Conservation (phyloP, 108 stramenopile genomes). For the Ochromonas danica region DNA sequence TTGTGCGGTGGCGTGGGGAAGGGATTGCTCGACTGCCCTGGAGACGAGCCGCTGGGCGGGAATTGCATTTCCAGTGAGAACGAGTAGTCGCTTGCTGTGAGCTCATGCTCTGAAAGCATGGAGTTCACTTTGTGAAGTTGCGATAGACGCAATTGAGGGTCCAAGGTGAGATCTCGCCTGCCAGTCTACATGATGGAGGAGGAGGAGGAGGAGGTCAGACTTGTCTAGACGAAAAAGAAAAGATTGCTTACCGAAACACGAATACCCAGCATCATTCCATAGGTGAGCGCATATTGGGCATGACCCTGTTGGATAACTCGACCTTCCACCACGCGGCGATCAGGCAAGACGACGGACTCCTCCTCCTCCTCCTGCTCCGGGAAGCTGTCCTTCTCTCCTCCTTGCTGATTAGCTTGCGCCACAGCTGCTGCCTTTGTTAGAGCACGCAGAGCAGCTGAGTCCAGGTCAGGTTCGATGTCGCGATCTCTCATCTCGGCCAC, state of each 20-base stretch:
- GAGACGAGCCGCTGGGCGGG: constrained; percentile 68
- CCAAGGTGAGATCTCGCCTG: no score
- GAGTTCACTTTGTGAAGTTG: no score
- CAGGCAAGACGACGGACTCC: neutral
- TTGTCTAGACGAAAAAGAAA: no score
- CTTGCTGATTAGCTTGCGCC: neutral
- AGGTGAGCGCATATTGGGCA: constrained; percentile 85
- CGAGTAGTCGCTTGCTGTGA: neutral
- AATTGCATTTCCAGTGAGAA: constrained; percentile 83
- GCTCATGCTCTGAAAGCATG: no score
- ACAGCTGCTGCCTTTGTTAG: neutral
- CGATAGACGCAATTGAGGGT: no score
- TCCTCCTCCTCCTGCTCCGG: no score
- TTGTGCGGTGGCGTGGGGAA: constrained; percentile 85
- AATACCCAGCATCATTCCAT: constrained; percentile 96
- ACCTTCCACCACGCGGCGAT: neutral
- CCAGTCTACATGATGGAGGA: no score
- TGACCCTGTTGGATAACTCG: constrained; percentile 56
- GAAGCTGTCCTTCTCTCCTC: neutral
- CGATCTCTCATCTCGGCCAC: neutral
- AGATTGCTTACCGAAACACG: constrained; percentile 69
- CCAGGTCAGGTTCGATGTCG: neutral
- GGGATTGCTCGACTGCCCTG: no score
- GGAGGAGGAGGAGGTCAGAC: no score
- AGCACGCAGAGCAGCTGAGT: neutral